Conservation (phyloP, 495 filamentous ascomycete genomes). For the Aspergillus diversus region DNA sequence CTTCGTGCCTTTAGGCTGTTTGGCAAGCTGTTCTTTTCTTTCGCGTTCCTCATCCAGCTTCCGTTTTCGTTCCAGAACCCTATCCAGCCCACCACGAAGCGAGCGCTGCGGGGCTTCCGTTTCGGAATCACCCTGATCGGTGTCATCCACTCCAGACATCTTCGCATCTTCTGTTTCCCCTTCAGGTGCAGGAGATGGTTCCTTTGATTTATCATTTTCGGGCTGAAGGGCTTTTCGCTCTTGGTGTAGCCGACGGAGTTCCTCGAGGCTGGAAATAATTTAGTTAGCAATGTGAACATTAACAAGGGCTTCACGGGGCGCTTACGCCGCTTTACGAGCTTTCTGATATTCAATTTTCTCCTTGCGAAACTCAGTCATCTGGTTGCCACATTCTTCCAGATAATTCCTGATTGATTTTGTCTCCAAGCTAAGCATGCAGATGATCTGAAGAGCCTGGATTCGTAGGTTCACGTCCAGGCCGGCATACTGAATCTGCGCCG, state of each 20-base stretch:
- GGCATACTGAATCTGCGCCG: constrained; percentile 70
- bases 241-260: constrained; percentile 80
- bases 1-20: constrained; percentile 84
- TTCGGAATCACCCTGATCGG: constrained; percentile 59
- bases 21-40: constrained; percentile 75
- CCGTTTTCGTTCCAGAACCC: constrained; percentile 76
- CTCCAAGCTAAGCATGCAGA: constrained; percentile 84
- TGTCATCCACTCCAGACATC: constrained; percentile 67
- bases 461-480: constrained; percentile 81
- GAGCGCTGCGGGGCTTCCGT: constrained; percentile 67
- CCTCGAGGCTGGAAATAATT: constrained; percentile 65
- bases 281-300: background rate
- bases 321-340: constrained; percentile 80
- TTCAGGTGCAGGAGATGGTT: constrained; percentile 63
- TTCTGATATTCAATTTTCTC: constrained; percentile 93
- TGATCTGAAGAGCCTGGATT: constrained; percentile 77
- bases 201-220: constrained; percentile 27
- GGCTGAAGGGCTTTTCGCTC: constrained; percentile 85
- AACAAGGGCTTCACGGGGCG: constrained; percentile 25
- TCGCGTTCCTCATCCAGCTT: constrained; percentile 85
- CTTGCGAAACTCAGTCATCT: constrained; percentile 92
- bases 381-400: constrained; percentile 85
- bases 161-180: constrained; percentile 63
- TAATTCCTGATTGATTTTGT: constrained; percentile 84
- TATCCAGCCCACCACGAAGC: constrained; percentile 75